Percentiles rank a stretch among this genome's conserved stretches.
Conservation (phyloP, 192 early-diverging fungal species). For the Nowakowskiella sp. region DNA sequence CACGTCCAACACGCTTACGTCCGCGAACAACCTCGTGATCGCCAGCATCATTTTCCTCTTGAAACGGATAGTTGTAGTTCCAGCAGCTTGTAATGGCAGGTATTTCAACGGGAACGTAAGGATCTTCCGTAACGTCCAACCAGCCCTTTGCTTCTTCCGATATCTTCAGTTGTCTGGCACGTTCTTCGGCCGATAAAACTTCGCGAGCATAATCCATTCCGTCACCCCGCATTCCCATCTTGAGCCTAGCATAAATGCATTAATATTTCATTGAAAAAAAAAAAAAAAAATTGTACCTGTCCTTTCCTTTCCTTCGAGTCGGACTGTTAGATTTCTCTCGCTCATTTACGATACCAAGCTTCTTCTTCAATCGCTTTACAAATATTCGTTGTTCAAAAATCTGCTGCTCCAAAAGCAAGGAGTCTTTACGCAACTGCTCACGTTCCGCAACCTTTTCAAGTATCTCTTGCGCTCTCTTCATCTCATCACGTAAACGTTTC, state of each 20-base stretch:
- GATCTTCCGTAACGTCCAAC: neutral
- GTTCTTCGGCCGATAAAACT: too few species aligned
- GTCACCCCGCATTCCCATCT: too few species aligned
- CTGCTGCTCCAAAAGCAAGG: slow-evolving; percentile 63
- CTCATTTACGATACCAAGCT: slow-evolving; percentile 54
- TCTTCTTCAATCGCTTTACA: slow-evolving; percentile 55
- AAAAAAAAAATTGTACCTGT: slow-evolving; percentile 1
- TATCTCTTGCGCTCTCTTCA: slow-evolving; percentile 66
- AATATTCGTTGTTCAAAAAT: slow-evolving; percentile 64
- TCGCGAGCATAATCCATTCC: too few species aligned
- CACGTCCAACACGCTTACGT: slow-evolving; percentile 63
- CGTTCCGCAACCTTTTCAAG: slow-evolving; percentile 73
- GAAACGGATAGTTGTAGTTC: slow-evolving; percentile 1
- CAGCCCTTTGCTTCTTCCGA: too few species aligned
- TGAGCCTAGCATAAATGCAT: too few species aligned
- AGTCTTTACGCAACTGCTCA: slow-evolving; percentile 68
- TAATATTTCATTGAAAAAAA: slow-evolving; percentile 10
- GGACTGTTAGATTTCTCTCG: slow-evolving; percentile 45
- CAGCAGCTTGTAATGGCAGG: slow-evolving; percentile 34
- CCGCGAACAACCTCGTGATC: slow-evolving; percentile 24
- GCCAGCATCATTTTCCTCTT: slow-evolving; percentile 9
- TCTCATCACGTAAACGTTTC: slow-evolving; percentile 66
- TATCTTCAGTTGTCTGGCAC: too few species aligned
- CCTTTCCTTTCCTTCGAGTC: slow-evolving; percentile 33
- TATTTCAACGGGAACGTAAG: slow-evolving; percentile 17